A percentile compares a stretch with the other conserved stretches of the same genome.
phyloP scores from a whole-genome alignment of 2,329 filamentous ascomycete genomes.

The Colletotrichum tanaceti region DNA sequence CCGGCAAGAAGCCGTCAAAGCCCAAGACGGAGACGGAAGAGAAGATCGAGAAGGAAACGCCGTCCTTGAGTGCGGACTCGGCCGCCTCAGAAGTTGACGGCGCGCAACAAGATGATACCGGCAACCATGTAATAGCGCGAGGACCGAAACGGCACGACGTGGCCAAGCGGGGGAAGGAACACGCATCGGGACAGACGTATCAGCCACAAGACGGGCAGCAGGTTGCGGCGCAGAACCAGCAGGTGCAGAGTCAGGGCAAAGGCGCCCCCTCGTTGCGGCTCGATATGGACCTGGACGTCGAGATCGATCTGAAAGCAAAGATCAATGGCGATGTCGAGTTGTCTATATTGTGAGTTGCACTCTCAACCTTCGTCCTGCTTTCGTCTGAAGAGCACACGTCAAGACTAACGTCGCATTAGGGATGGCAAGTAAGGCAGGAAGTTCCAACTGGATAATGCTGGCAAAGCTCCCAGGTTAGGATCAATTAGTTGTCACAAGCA shows the following conservation, averaged over 20 bases:
- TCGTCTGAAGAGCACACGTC: no score
- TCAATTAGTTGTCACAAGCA: no score
- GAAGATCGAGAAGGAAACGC: conserved; percentile 11
- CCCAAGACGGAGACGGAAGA: conserved; percentile 8
- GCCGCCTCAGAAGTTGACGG: background rate
- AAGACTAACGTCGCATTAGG: background rate
- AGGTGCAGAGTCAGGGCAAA: conserved; percentile 14
- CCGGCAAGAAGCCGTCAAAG: background rate
- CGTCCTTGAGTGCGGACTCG: background rate
- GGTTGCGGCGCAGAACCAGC: conserved; percentile 19
- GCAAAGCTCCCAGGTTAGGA: no score
- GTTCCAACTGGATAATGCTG: no score
- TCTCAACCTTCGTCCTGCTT: background rate
- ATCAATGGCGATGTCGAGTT: conserved; percentile 30
- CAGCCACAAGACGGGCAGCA: conserved; percentile 8
- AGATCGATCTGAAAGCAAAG: conserved; percentile 39
- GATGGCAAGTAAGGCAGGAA: background rate
- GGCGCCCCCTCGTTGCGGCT: conserved; percentile 33
- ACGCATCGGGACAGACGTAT: no score
- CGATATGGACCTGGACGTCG: conserved; percentile 38
- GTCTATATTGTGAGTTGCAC: conserved; percentile 25
- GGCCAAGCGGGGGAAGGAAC: background rate
- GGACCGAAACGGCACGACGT: background rate
- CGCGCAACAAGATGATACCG: background rate
- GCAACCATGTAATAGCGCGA: background rate